These are phyloP conservation scores for Candida insectalens DNA, from an alignment of 805 yeast genomes.

Conservation along the genomic window DNA sequence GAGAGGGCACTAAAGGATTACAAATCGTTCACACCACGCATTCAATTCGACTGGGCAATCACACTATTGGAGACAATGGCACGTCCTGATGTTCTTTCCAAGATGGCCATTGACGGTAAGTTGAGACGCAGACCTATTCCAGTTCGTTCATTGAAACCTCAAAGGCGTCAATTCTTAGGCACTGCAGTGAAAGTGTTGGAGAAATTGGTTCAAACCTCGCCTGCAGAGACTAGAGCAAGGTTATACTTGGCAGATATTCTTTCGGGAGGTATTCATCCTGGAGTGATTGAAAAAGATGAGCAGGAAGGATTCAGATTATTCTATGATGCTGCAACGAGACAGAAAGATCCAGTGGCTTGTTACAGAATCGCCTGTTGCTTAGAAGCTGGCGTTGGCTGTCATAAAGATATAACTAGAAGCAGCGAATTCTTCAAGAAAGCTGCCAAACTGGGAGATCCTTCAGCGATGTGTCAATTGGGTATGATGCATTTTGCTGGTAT, in stretches of 20 bases:
- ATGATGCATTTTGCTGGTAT: slow-evolving; percentile 42
- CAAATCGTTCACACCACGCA: slow-evolving; percentile 32
- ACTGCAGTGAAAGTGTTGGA: slow-evolving; percentile 54
- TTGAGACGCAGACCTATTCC: slow-evolving; percentile 28
- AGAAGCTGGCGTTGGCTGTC: slow-evolving; percentile 54
- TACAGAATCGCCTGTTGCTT: slow-evolving; percentile 64
- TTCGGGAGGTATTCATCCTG: slow-evolving; percentile 38
- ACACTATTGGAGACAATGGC: slow-evolving; percentile 39
- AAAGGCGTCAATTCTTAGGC: slow-evolving; percentile 43
- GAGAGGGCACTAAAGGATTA: slow-evolving; percentile 26
- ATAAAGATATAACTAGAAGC: slow-evolving; percentile 35
- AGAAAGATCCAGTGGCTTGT: slow-evolving; percentile 49
- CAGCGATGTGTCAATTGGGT: slow-evolving; percentile 70
- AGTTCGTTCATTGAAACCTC: slow-evolving; percentile 35
- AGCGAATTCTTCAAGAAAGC: slow-evolving; percentile 47
- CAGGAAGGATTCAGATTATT: slow-evolving; percentile 53
- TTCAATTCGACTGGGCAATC: slow-evolving; percentile 61
- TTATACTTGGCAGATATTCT: slow-evolving; percentile 55
- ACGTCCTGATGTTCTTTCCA: slow-evolving; percentile 30
- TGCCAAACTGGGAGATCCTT: slow-evolving; percentile 50
- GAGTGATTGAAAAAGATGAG: slow-evolving; percentile 41
- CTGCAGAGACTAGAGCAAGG: slow-evolving; percentile 46
- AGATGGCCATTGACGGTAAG: slow-evolving; percentile 39
- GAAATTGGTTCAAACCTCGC: slow-evolving; percentile 36
- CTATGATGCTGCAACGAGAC: slow-evolving; percentile 41